Percentiles rank a stretch among this genome's conserved stretches.
phyloP scores from a whole-genome alignment of 176 grass and related monocot genomes.

The Carex kokanica region DNA sequence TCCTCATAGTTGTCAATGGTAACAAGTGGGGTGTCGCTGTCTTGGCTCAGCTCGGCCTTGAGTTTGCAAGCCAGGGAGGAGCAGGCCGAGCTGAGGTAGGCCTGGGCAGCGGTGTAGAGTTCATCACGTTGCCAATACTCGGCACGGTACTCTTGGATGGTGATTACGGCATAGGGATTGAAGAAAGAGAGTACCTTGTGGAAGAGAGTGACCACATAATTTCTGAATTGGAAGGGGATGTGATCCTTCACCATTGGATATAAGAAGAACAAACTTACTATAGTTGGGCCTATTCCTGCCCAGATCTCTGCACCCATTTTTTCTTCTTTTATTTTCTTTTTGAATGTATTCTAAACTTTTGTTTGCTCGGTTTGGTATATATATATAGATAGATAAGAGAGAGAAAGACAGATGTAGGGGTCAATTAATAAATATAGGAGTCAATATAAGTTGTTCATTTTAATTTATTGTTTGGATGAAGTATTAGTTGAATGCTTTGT shows the following conservation, averaged over 20 bases:
- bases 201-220: not conserved
- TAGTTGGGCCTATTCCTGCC: no score
- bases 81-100: conserved; percentile 55
- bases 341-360: not conserved
- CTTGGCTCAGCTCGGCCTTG: conserved; percentile 44
- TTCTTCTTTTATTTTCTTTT: no score
- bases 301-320: conserved; percentile 27
- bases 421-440: no score
- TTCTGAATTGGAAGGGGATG: conserved; percentile 6
- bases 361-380: not conserved
- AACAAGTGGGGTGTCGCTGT: conserved; percentile 39
- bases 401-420: no score
- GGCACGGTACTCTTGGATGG: conserved; percentile 41
- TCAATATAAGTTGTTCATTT: no score
- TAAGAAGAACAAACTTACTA: conserved; percentile 50
- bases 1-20: conserved; percentile 58
- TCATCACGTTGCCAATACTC: conserved; percentile 42
- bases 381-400: no score
- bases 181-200: conserved; percentile 28
- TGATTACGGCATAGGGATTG: conserved; percentile 52
- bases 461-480: no score
- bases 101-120: conserved; percentile 33
- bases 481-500: not conserved
- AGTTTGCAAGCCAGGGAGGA: conserved; percentile 36
- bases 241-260: conserved; percentile 42